Evolutionary conservation across 805 yeast species (phyloP).

Genomic region (Lachancea fermentati): DNA sequence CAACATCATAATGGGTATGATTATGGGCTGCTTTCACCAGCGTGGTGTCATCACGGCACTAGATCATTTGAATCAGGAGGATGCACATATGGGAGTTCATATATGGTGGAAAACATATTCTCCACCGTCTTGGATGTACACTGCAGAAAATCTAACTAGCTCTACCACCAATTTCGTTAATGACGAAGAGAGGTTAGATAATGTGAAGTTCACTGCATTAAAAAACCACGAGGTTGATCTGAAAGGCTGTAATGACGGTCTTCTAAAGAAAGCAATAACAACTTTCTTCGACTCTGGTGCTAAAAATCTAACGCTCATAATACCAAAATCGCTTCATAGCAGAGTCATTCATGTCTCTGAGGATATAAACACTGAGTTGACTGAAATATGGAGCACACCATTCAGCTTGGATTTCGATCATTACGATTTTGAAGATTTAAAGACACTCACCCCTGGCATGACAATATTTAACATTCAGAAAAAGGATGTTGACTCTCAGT

Average conservation of each 20-base stretch:
- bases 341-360: no score
- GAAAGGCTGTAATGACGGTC: conserved; percentile 39
- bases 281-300: conserved; percentile 8
- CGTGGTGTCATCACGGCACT: conserved; percentile 80
- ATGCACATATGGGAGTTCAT: conserved; percentile 35
- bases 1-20: conserved; percentile 49
- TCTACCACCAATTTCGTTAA: conserved; percentile 20
- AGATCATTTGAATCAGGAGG: conserved; percentile 32
- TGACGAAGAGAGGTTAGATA: conserved; percentile 20
- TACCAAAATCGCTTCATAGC: no score
- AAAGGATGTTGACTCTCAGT: background rate
- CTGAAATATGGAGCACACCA: conserved; percentile 32
- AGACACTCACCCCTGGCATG: conserved; percentile 57
- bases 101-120: conserved; percentile 94
- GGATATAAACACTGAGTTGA: conserved; percentile 11
- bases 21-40: conserved; percentile 85
- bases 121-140: conserved; percentile 84
- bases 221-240: conserved; percentile 37
- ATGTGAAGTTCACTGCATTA: conserved; percentile 10
- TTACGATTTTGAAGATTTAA: conserved; percentile 44
- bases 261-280: conserved; percentile 21
- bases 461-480: conserved; percentile 42
- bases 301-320: conserved; percentile 4
- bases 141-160: conserved; percentile 19
- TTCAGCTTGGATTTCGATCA: conserved; percentile 72